Percentiles rank a stretch among this genome's conserved stretches.
Evolutionary conservation across 108 stramenopile species (phyloP).

Genomic region (Cyclotella atomus): DNA sequence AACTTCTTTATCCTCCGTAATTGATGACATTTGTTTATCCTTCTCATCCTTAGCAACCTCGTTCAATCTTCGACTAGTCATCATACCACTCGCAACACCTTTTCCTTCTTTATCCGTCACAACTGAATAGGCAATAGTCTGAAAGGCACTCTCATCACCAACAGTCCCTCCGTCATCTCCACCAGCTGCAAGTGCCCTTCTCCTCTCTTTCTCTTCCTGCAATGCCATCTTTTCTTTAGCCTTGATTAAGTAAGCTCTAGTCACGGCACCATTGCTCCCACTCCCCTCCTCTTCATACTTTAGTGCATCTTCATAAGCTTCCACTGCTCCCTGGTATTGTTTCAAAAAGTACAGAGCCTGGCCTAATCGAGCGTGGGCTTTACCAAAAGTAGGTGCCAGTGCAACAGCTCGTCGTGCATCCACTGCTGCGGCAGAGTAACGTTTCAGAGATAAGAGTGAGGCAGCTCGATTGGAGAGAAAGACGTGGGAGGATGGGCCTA

Average conservation of each 20-base stretch:
- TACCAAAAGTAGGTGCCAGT: slow-evolving; percentile 90
- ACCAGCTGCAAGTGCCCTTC: slow-evolving; percentile 14
- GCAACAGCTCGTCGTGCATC: slow-evolving; percentile 87
- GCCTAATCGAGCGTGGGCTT: slow-evolving; percentile 92
- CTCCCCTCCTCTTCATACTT: slow-evolving; percentile 71
- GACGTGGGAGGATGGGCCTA: slow-evolving; percentile 88
- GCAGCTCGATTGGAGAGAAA: slow-evolving; percentile 89
- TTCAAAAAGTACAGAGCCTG: slow-evolving; percentile 87
- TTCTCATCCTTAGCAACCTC: slow-evolving; percentile 16
- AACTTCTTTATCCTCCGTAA: slow-evolving; percentile 27
- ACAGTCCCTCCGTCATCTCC: slow-evolving; percentile 59
- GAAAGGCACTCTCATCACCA: slow-evolving; percentile 59
- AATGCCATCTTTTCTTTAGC: slow-evolving; percentile 72
- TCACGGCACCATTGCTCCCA: slow-evolving; percentile 60
- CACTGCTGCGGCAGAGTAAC: slow-evolving; percentile 83
- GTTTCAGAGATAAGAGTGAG: slow-evolving; percentile 78
- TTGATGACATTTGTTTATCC: slow-evolving; percentile 7
- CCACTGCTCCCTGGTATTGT: slow-evolving; percentile 80
- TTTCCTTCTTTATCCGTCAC: slow-evolving; percentile 61
- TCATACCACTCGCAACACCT: slow-evolving; percentile 42
- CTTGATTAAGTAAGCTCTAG: slow-evolving; percentile 83
- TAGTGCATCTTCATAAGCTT: slow-evolving; percentile 89
- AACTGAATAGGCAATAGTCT: slow-evolving; percentile 61
- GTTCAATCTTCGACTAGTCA: slow-evolving; percentile 21
- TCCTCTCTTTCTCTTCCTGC: slow-evolving; percentile 63